Percentiles rank a stretch among this genome's conserved stretches.
Evolutionary conservation across 192 early-diverging fungal genomes (phyloP).

Genomic region (Cetraspora pellucida): DNA sequence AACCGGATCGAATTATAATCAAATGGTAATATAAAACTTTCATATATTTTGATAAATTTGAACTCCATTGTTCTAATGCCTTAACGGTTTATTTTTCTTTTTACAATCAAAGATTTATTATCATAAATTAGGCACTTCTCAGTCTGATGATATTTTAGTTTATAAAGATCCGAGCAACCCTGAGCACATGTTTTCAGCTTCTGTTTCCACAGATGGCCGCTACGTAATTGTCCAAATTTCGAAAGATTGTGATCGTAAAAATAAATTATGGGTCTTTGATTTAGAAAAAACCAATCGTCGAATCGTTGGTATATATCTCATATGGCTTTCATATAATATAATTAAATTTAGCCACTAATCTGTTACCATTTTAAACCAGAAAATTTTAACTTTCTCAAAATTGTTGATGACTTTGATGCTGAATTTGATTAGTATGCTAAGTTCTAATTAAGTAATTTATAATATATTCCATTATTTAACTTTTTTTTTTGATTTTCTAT

Average conservation of each 20-base stretch:
- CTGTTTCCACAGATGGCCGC: slow-evolving; percentile 58
- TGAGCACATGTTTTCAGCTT: slow-evolving; percentile 32
- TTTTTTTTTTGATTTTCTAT: background rate
- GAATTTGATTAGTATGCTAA: slow-evolving; percentile 44
- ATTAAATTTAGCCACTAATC: too few species aligned
- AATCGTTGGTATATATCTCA: slow-evolving; percentile 14
- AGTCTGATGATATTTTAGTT: slow-evolving; percentile 62
- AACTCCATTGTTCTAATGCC: too few species aligned
- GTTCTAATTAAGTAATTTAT: background rate
- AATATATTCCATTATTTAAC: background rate
- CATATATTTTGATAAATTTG: too few species aligned
- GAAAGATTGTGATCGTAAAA: slow-evolving; percentile 50
- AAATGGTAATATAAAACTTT: slow-evolving; percentile 27
- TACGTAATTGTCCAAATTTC: slow-evolving; percentile 57
- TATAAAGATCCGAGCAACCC: slow-evolving; percentile 56
- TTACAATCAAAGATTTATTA: slow-evolving; percentile 42
- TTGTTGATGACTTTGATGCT: slow-evolving; percentile 58
- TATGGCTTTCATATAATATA: too few species aligned
- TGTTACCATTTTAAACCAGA: background rate
- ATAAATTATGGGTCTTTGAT: slow-evolving; percentile 49
- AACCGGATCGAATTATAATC: slow-evolving; percentile 53
- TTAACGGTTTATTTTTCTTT: background rate
- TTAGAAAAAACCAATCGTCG: slow-evolving; percentile 36
- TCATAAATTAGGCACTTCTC: slow-evolving; percentile 61
- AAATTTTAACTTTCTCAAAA: slow-evolving; percentile 43